A percentile compares a stretch with the other conserved stretches of the same genome.
These are phyloP conservation scores for Pyrenophora tritici-repentis DNA, from an alignment of 2,329 filamentous ascomycete genomes.

Conservation along the genomic window DNA sequence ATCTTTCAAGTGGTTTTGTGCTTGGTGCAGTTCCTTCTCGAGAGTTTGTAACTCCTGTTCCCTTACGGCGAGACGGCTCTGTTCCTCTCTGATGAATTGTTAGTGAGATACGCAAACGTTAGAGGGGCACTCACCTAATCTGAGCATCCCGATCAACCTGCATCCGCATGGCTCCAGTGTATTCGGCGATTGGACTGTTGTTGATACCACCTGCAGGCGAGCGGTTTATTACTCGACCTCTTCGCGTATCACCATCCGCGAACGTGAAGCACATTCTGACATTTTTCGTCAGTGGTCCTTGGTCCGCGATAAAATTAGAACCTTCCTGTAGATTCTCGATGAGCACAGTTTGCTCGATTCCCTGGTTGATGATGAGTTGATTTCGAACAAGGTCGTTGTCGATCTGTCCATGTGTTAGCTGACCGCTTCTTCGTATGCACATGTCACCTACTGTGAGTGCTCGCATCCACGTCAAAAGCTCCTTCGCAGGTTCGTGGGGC, in stretches of 20 bases:
- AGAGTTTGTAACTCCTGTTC: slow-evolving; percentile 49
- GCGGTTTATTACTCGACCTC: slow-evolving; percentile 57
- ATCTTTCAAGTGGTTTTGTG: slow-evolving; percentile 51
- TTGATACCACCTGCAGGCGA: slow-evolving; percentile 54
- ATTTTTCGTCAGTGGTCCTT: slow-evolving; percentile 60
- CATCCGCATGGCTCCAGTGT: slow-evolving; percentile 69
- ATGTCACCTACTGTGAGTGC: slow-evolving; percentile 63
- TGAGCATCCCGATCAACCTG: slow-evolving; percentile 74
- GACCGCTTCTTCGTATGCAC: not conserved
- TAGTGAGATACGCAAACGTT: not conserved
- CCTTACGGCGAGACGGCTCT: slow-evolving; percentile 53
- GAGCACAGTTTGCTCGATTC: slow-evolving; percentile 83
- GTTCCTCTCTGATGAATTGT: slow-evolving; percentile 45
- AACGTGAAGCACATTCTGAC: slow-evolving; percentile 74
- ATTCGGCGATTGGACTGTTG: slow-evolving; percentile 60
- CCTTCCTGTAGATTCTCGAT: slow-evolving; percentile 71
- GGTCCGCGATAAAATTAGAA: slow-evolving; percentile 69
- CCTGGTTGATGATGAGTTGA: slow-evolving; percentile 79
- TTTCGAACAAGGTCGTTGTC: slow-evolving; percentile 78
- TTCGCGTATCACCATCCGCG: slow-evolving; percentile 64
- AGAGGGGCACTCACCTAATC: slow-evolving; percentile 53
- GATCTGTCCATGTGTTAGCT: slow-evolving; percentile 58
- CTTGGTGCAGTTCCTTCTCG: slow-evolving; percentile 39
- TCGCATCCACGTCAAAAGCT: slow-evolving; percentile 77
- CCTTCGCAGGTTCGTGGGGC: slow-evolving; percentile 72